These are phyloP conservation scores for Penicillium sp. DNA, from an alignment of 2,329 filamentous ascomycete species.

Conservation along the genomic window DNA sequence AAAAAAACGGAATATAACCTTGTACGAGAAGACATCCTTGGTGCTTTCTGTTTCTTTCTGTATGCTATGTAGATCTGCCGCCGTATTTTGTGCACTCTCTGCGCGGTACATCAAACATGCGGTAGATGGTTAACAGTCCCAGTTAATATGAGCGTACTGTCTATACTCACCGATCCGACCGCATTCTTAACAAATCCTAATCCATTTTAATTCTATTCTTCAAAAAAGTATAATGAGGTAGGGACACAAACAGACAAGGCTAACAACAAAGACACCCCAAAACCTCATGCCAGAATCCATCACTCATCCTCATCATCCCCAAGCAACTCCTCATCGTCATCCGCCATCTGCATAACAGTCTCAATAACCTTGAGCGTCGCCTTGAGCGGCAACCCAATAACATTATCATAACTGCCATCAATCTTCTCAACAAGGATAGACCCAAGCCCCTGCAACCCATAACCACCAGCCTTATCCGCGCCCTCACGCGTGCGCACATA, in stretches of 20 bases:
- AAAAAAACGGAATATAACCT: constrained; percentile 15
- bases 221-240: background rate
- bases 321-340: constrained; percentile 57
- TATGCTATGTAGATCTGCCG: background rate
- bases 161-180: background rate
- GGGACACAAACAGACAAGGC: background rate
- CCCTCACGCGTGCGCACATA: constrained; percentile 75
- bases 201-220: background rate
- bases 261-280: background rate
- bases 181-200: background rate
- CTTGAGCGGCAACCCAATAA: constrained; percentile 83
- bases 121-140: background rate
- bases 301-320: constrained; percentile 39
- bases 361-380: constrained; percentile 78
- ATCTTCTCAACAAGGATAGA: constrained; percentile 84
- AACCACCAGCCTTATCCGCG: constrained; percentile 92
- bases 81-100: too few species aligned
- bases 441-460: constrained; percentile 86
- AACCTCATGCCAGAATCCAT: background rate
- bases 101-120: background rate
- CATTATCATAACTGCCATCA: constrained; percentile 88
- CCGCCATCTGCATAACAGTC: constrained; percentile 75
- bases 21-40: constrained; percentile 13
- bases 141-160: background rate
- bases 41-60: background rate